Conservation (phyloP, 1,139 yeast species). For the Magnusiomyces fungicola region DNA sequence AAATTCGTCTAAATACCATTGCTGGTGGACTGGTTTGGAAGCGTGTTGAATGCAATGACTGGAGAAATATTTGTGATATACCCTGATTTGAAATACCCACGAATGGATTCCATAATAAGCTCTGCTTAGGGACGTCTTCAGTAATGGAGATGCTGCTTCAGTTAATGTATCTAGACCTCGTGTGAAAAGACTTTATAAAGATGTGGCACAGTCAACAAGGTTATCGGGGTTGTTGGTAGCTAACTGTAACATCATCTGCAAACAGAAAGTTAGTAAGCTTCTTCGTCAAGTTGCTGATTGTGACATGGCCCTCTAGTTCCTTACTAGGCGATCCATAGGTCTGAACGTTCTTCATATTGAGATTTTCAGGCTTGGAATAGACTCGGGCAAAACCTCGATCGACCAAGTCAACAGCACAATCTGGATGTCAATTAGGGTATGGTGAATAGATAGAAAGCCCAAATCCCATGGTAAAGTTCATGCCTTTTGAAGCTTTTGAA, state of each 20-base stretch:
- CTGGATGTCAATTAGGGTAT: constrained; percentile 92
- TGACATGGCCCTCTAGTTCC: constrained; percentile 89
- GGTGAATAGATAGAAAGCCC: constrained; percentile 95
- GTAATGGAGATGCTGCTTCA: constrained; percentile 54
- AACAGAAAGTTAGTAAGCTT: constrained; percentile 92
- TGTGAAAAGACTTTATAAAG: constrained; percentile 92
- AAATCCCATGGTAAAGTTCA: constrained; percentile 96
- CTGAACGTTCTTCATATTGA: constrained; percentile 91
- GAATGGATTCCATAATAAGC: constrained; percentile 58
- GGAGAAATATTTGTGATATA: constrained; percentile 93
- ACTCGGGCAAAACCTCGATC: constrained; percentile 96
- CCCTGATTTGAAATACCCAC: constrained; percentile 92
- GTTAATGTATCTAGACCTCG: constrained; percentile 88
- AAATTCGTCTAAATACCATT: constrained; percentile 85
- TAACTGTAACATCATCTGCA: constrained; percentile 90
- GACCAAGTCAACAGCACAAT: constrained; percentile 92
- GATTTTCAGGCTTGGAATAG: constrained; percentile 97
- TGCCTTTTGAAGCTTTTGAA: constrained; percentile 93
- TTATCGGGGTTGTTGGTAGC: constrained; percentile 92
- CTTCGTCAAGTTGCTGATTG: constrained; percentile 79
- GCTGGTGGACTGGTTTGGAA: constrained; percentile 83
- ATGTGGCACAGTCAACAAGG: constrained; percentile 84
- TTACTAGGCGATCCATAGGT: constrained; percentile 83
- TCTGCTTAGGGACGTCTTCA: constrained; percentile 12
- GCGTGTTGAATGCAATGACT: constrained; percentile 84